Evolutionary conservation across 164 flowering plant species (phyloP).

Genomic region (Vitis amurensis): DNA sequence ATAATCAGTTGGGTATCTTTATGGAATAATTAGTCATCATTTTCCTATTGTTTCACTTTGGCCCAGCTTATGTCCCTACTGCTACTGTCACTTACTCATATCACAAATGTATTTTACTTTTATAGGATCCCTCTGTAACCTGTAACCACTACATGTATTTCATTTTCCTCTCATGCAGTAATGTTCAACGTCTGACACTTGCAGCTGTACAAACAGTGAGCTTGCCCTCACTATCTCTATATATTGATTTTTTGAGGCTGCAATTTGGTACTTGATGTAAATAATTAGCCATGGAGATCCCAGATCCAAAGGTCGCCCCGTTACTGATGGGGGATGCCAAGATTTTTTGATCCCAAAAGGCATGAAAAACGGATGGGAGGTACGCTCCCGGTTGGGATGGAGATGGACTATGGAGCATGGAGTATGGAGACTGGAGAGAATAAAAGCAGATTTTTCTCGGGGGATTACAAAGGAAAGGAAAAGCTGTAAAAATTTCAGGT

Average conservation of each 20-base stretch:
- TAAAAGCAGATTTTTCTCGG: slow-evolving; percentile 21
- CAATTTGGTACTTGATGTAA: too few species aligned
- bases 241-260: too few species aligned
- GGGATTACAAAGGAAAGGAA: slow-evolving; percentile 24
- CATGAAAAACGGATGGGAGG: too few species aligned
- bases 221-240: not conserved
- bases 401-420: not conserved
- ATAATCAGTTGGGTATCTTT: slow-evolving; percentile 53
- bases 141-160: slow-evolving; percentile 7
- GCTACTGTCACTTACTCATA: slow-evolving; percentile 17
- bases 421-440: slow-evolving; percentile 2
- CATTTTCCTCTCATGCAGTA: slow-evolving; percentile 8
- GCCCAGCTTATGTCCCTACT: slow-evolving; percentile 32
- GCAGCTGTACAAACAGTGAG: not conserved
- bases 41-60: slow-evolving; percentile 37
- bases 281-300: too few species aligned
- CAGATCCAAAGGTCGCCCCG: too few species aligned
- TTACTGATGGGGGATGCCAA: too few species aligned
- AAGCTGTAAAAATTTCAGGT: slow-evolving; percentile 28
- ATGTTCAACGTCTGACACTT: slow-evolving; percentile 13
- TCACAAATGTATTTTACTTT: slow-evolving; percentile 19
- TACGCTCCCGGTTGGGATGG: not conserved
- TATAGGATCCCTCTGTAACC: slow-evolving; percentile 14
- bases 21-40: slow-evolving; percentile 62
- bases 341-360: too few species aligned